These are phyloP conservation scores for Penicillium psychrosexuale DNA, from an alignment of 2,329 filamentous ascomycete genomes.

Conservation along the genomic window DNA sequence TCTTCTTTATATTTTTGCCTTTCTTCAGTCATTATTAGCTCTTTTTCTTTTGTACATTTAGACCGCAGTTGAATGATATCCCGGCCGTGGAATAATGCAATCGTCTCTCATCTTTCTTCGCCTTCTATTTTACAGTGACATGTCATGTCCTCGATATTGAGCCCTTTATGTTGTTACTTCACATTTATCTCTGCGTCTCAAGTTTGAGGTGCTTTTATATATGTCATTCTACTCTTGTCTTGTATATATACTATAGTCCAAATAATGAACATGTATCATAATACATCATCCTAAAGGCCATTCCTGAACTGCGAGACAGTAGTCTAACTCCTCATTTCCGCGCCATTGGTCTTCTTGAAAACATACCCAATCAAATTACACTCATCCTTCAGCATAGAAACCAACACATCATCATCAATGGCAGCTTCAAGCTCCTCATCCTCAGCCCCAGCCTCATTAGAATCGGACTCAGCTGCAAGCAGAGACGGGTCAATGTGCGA, in stretches of 20 bases:
- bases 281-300: neutral
- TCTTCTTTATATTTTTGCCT: conserved; percentile 10
- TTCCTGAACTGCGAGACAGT: neutral
- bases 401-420: conserved; percentile 36
- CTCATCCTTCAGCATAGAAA: conserved; percentile 38
- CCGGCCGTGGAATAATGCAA: conserved; percentile 1
- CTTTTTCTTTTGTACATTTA: conserved; percentile 22
- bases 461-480: conserved; percentile 16
- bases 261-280: neutral
- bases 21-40: conserved; percentile 10
- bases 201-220: neutral
- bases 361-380: conserved; percentile 39
- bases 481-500: conserved; percentile 42
- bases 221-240: neutral
- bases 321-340: conserved; percentile 17
- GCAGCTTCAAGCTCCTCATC: conserved; percentile 22
- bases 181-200: neutral
- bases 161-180: neutral
- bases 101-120: neutral
- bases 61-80: conserved; percentile 3
- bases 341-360: conserved; percentile 38
- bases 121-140: neutral
- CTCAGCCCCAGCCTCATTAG: neutral
- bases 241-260: neutral
- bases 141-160: neutral